phyloP scores from a whole-genome alignment of 805 yeast species.

The Ogataea henricii region DNA sequence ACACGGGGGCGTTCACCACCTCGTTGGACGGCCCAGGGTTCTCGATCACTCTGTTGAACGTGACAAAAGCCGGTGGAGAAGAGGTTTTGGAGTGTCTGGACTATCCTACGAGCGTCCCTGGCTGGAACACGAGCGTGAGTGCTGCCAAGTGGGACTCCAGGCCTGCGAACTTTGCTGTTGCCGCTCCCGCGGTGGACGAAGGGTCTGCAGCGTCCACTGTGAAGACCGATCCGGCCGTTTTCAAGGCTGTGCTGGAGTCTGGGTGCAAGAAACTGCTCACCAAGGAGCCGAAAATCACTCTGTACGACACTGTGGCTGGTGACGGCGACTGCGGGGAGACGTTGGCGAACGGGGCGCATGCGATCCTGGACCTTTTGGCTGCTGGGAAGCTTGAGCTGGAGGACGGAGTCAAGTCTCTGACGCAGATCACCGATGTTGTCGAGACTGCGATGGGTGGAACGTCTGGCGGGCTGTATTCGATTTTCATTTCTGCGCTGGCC shows the following conservation, averaged over 20 bases:
- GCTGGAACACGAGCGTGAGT: constrained; percentile 62
- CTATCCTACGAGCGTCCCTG: constrained; percentile 75
- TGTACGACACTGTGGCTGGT: constrained; percentile 86
- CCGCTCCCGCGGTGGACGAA: constrained; percentile 31
- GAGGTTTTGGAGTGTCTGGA: constrained; percentile 61
- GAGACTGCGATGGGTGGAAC: constrained; percentile 96
- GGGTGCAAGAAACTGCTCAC: constrained; percentile 56
- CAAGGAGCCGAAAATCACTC: constrained; percentile 83
- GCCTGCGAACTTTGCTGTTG: constrained; percentile 29
- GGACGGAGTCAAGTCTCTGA: constrained; percentile 60
- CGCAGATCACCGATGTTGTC: constrained; percentile 78
- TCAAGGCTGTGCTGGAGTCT: constrained; percentile 40
- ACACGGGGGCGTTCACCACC: constrained; percentile 81
- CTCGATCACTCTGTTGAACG: constrained; percentile 78
- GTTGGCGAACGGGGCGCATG: constrained; percentile 77
- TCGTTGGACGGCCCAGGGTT: constrained; percentile 93
- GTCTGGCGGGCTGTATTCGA: constrained; percentile 90
- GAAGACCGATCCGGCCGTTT: constrained; percentile 32
- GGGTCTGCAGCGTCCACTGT: constrained; percentile 35
- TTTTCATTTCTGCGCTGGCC: constrained; percentile 77
- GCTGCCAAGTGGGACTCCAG: constrained; percentile 25
- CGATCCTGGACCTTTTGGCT: constrained; percentile 57
- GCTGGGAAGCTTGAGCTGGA: constrained; percentile 37
- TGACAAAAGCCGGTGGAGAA: constrained; percentile 50
- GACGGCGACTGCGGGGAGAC: constrained; percentile 99